Evolutionary conservation across 2,329 filamentous ascomycete genomes (phyloP).

Genomic region (Lachnum nothofagi): DNA sequence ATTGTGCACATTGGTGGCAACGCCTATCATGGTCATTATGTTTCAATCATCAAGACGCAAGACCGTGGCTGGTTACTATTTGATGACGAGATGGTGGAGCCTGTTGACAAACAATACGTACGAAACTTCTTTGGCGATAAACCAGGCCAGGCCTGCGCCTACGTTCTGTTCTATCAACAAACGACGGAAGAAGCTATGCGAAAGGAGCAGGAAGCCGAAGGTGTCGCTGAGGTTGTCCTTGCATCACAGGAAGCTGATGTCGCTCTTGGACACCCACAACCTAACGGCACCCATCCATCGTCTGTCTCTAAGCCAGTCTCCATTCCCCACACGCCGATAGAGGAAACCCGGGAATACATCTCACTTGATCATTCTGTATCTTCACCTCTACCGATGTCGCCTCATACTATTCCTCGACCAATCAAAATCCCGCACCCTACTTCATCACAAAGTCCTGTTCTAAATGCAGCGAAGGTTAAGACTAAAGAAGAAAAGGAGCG

Average conservation of each 20-base stretch:
- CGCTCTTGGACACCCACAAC: conserved; percentile 44
- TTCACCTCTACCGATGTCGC: conserved; percentile 43
- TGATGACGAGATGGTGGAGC: conserved; percentile 97
- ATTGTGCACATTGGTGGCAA: conserved; percentile 96
- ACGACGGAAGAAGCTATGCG: conserved; percentile 64
- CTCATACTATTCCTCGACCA: conserved; percentile 23
- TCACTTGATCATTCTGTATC: conserved; percentile 63
- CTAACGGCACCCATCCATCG: conserved; percentile 37
- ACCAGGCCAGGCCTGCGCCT: conserved; percentile 85
- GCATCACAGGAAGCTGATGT: conserved; percentile 53
- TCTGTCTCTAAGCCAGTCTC: conserved; percentile 48
- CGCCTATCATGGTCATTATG: conserved; percentile 95
- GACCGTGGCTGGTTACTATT: conserved; percentile 95
- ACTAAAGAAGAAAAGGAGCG: conserved; percentile 59
- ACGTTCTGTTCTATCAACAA: conserved; percentile 97
- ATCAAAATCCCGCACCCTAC: conserved; percentile 35
- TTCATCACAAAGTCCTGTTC: conserved; percentile 26
- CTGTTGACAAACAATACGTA: conserved; percentile 93
- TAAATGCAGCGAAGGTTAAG: conserved; percentile 30
- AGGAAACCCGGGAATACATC: conserved; percentile 50
- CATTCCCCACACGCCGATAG: conserved; percentile 42
- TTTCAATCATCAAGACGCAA: conserved; percentile 95
- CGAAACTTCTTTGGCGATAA: conserved; percentile 96
- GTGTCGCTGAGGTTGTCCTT: conserved; percentile 54
- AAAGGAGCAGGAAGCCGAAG: conserved; percentile 80